Base-by-base conservation (phyloP, 2,329 filamentous ascomycete species). In the Rutstroemia sp. region DNA sequence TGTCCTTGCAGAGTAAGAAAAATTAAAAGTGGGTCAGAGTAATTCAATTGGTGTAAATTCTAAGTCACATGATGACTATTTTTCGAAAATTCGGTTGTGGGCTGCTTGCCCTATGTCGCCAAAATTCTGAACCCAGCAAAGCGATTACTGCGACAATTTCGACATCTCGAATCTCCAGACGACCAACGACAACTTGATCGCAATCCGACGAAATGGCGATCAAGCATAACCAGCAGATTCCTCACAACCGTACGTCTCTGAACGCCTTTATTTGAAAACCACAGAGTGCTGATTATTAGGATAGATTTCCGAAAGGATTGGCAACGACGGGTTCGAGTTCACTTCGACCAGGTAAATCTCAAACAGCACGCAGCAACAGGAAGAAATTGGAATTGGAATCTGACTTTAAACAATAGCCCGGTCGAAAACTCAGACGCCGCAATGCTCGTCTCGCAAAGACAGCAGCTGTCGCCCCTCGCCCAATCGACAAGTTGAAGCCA, bases 201-300 rank as follows among this genome's bases (percentile, higher is more conserved):
- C 64, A 64, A 54, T 57, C 52, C 65, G 62, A 64, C 62, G 65
- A 63, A 65, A 69, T 69, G 92, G 89, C 92, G 84, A 96, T 97
- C 90, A 95, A 95, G 87, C 91, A 96, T 88, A 97, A 97, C 83
- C 91, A 96, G 83, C 88, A 92, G 83, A 87, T 96, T 78, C 87
- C 88, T 76, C 88, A 92, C 85, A 95, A 95, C 86, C 92, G 87
- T 90, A 80, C 81, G 87, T 74, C 59, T 34, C 72, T 70, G 62
- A 57, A 60, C 63, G 61, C 64, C 59, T 58, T 51, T 58, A 57
- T 62, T 66, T 63, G 56, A 60, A 65, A 52, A 58, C 67, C 57
- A 34, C 49, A 19, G 57, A 52, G 48, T 64, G 62, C 69, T 73
- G 65, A 73, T 63, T 45, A 12, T 41, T 12, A 58, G 67, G 65